Evolutionary conservation across 257 asterid genomes (phyloP), one percentile per base, ranked within the genome.

Genomic region (Perilla frutescens): DNA sequence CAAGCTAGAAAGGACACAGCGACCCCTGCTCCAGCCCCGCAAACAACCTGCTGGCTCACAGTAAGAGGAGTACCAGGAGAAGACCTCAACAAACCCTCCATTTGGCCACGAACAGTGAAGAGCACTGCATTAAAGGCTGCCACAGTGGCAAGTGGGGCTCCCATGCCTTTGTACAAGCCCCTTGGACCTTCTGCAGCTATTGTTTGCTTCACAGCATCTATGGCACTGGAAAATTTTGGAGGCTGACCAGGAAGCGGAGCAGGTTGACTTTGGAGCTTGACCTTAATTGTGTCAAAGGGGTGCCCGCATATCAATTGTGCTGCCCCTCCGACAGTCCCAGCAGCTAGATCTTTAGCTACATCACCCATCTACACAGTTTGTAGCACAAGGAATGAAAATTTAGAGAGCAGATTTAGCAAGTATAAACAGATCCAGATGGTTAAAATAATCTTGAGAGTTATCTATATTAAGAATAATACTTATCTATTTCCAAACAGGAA

Each of bases 251-350:
- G 91, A 73, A 85, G 81, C 8, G 96, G 97, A 64, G 86, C 66
- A 12, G 97, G 99, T 71, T 90, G 97, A 78, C 99, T 94, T 80
- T 94, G 99, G 84, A 93, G 97, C 87, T 91, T 93, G 66, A 93
- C 98, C 81, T 93, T 93, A 34, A 94, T 93, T 70, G 98, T 93
- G 80, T 93, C 98, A 39, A 93, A 93, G 55, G 98, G 97, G 88
- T 93, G 98, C 32, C 98, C 98, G 15, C 75, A 76, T 78, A 93
- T 65, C 88, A 93, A 76, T 62, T 93, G 97, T 9, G 96, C 92
- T 39, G 91, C 97, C 80, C 98, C 98, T 74, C 97, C 98, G 50
- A 91, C 48, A 8, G 81, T 77, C 10, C 81, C 81, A 44, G 81
- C 77, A 20, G 81, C 15, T 45, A 77, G 81, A 65, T 77, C 81